phyloP scores from a whole-genome alignment of 2,329 filamentous ascomycete genomes.

The Neofusicoccum umdonicola region DNA sequence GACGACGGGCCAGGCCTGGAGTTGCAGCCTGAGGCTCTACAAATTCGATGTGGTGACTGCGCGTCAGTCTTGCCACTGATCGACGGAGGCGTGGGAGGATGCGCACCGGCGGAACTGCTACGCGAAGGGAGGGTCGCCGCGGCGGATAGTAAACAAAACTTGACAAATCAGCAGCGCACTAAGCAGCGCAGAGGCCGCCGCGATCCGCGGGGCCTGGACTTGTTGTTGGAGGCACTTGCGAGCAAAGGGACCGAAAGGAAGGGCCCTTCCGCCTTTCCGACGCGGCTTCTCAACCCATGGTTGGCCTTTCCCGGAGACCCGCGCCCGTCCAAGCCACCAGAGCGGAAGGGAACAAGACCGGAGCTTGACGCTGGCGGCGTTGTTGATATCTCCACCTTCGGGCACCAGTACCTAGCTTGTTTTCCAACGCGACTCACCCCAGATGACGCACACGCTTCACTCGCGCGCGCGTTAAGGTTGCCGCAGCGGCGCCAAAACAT shows the following conservation, averaged over 20 bases:
- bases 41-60: not conserved
- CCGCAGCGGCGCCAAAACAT: not conserved
- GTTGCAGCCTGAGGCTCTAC: not conserved
- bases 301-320: not conserved
- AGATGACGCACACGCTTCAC: not conserved
- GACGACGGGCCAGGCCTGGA: too few species aligned
- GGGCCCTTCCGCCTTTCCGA: conserved; percentile 4
- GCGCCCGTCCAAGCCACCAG: not conserved
- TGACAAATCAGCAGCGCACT: not conserved
- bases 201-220: not conserved
- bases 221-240: not conserved
- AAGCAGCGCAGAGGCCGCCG: not conserved
- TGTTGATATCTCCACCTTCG: not conserved
- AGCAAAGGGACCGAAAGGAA: conserved; percentile 7
- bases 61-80: conserved; percentile 3
- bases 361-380: not conserved
- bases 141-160: not conserved
- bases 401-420: not conserved
- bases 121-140: not conserved
- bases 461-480: conserved; percentile 1
- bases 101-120: not conserved
- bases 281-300: not conserved
- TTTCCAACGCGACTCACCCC: not conserved
- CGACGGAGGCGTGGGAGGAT: not conserved
- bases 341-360: not conserved